A percentile compares a stretch with the other conserved stretches of the same genome.
These are phyloP conservation scores for Coprinellus aureogranulatus DNA, from an alignment of 768 basidiomycete species.

Conservation along the genomic window DNA sequence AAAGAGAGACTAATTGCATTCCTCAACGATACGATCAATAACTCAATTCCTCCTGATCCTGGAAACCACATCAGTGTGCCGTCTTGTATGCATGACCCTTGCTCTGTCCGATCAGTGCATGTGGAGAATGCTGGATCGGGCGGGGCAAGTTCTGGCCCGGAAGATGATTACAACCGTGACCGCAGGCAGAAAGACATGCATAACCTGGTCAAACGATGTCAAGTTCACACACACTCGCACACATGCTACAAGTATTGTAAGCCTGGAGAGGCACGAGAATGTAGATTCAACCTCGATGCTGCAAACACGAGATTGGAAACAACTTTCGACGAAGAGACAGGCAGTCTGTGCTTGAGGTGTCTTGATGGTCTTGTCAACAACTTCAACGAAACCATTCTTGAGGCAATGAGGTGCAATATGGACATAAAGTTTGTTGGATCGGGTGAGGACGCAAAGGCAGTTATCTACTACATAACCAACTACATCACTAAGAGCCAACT, in stretches of 20 bases:
- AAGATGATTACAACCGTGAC: neutral
- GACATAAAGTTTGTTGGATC: slow-evolving; percentile 47
- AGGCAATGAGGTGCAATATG: slow-evolving; percentile 41
- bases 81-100: neutral
- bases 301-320: slow-evolving; percentile 11
- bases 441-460: slow-evolving; percentile 38
- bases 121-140: too few species aligned
- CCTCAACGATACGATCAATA: slow-evolving; percentile 14
- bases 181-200: neutral
- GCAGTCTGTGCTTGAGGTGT: slow-evolving; percentile 27
- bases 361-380: slow-evolving; percentile 43
- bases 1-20: slow-evolving; percentile 3
- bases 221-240: neutral
- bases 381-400: slow-evolving; percentile 38
- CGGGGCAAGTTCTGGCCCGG: neutral
- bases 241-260: slow-evolving; percentile 41
- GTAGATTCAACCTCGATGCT: slow-evolving; percentile 29
- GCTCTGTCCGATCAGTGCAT: neutral
- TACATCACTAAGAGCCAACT: slow-evolving; percentile 47
- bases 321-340: slow-evolving; percentile 27
- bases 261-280: slow-evolving; percentile 19
- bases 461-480: slow-evolving; percentile 46
- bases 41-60: slow-evolving; percentile 10
- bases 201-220: neutral
- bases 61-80: neutral